Evolutionary conservation across 1,139 yeast genomes (phyloP), one percentile per base, ranked within the genome.

Genomic region (Taphrina pruni): DNA sequence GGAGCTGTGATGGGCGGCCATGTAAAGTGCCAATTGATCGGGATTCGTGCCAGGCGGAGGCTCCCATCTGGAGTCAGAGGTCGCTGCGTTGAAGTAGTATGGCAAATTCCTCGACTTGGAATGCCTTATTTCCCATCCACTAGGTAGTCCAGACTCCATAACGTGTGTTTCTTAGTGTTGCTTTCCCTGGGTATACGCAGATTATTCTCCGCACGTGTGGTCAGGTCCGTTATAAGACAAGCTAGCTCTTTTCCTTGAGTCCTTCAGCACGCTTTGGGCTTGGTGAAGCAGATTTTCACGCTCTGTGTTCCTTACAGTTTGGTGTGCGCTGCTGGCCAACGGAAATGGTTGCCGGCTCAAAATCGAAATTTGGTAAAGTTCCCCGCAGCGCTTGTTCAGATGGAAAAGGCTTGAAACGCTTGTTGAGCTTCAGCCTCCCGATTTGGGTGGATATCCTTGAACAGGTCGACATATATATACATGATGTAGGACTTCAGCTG

Each of bases 41-140:
- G 84, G 78, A 75, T 94, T 90, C 1, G 96, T 87, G 8, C 94
- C 97, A 69, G 82, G 85, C 7, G 99, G 99, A 2, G 97, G 89
- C 71, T 89, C 95, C 99, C 99, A 94, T 50, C 87, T 83, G 0
- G 97, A 89, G 75, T 88, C 88, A 21, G 64, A 43, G 1, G 72
- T 66, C 39, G 60, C 56, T 9, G 70, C 61, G 46, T 71, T 66
- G 62, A 60, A 71, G 79, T 82, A 94, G 80, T 94, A 94, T 71
- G 94, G 97, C 74, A 90, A 84, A 75, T 89, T 86, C 76, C 91
- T 92, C 12, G 96, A 88, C 72, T 87, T 86, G 50, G 97, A 91
- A 69, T 87, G 85, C 71, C 87, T 84, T 62, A 94, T 85, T 60
- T 88, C 86, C 98, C 99, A 94, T 69, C 90, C 88, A 39, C 84